Percentiles rank a stretch among this genome's conserved stretches.
phyloP scores from a whole-genome alignment of 2,329 filamentous ascomycete species.

The Fusarium bactridioides region DNA sequence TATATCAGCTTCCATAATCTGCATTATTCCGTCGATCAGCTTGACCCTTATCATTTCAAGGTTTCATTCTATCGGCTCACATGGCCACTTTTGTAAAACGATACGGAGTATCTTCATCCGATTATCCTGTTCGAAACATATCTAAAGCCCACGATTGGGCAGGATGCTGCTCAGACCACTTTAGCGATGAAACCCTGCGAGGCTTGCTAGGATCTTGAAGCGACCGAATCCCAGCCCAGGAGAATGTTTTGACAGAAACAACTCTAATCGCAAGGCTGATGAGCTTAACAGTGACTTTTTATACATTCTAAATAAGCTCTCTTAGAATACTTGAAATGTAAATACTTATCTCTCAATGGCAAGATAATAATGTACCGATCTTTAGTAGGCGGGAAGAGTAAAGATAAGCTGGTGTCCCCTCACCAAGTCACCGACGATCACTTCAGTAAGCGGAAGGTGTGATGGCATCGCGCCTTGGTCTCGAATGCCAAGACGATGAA shows the following conservation, averaged over 20 bases:
- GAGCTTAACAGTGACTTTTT: background rate
- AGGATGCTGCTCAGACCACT: background rate
- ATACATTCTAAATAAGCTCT: background rate
- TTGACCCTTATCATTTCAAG: background rate
- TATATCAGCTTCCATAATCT: background rate
- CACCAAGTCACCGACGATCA: background rate
- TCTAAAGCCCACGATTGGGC: background rate
- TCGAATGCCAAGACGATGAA: background rate
- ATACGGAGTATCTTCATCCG: constrained; percentile 16
- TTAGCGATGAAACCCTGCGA: background rate
- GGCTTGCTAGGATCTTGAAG: background rate
- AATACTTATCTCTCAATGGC: background rate
- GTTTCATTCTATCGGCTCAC: constrained; percentile 13
- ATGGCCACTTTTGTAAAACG: constrained; percentile 5
- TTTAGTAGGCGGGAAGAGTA: background rate
- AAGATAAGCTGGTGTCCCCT: background rate
- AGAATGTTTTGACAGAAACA: background rate
- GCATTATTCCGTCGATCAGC: constrained; percentile 7
- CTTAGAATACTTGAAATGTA: no score
- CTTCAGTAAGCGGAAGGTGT: background rate
- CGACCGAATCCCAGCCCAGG: background rate
- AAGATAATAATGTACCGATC: no score
- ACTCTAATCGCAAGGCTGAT: background rate
- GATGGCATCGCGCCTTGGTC: background rate
- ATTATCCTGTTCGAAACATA: background rate